These are phyloP conservation scores for Iberis pinnata DNA, from an alignment of 345 rosid species.

Conservation along the genomic window DNA sequence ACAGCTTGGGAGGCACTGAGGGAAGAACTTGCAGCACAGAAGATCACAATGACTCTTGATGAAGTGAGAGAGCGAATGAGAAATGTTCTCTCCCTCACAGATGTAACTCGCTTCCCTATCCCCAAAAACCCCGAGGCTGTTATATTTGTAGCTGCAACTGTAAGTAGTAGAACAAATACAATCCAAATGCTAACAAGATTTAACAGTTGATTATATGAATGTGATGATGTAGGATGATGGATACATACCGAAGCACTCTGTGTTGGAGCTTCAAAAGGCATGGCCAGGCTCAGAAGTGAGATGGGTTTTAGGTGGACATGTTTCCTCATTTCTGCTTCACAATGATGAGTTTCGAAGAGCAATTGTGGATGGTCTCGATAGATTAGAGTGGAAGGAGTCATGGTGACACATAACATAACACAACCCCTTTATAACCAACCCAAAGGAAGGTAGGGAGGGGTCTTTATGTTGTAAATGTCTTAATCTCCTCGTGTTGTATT, in stretches of 20 bases:
- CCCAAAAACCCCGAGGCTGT: slow-evolving; percentile 81
- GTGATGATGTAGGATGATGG: slow-evolving; percentile 81
- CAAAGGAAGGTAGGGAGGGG: slow-evolving; percentile 1
- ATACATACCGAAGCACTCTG: slow-evolving; percentile 91
- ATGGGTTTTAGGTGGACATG: slow-evolving; percentile 98
- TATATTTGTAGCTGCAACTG: slow-evolving; percentile 95
- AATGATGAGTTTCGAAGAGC: slow-evolving; percentile 76
- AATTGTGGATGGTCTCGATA: slow-evolving; percentile 63
- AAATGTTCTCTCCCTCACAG: slow-evolving; percentile 89
- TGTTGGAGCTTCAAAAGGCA: slow-evolving; percentile 89
- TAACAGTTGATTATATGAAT: no score
- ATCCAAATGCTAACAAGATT: no score
- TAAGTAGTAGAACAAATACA: slow-evolving; percentile 44
- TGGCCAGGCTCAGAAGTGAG: slow-evolving; percentile 99
- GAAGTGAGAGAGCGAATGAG: slow-evolving; percentile 91
- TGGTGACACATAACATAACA: slow-evolving; percentile 30
- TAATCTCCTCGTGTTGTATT: slow-evolving; percentile 11
- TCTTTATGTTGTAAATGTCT: slow-evolving; percentile 27
- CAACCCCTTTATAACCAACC: not conserved
- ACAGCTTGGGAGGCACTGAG: slow-evolving; percentile 98
- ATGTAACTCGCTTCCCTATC: slow-evolving; percentile 93
- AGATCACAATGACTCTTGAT: slow-evolving; percentile 76
- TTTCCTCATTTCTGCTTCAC: slow-evolving; percentile 81
- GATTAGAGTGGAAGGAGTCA: slow-evolving; percentile 81
- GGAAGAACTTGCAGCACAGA: slow-evolving; percentile 68